Conservation (phyloP, 352 stramenopile species). For the Phytophthora pisi region DNA sequence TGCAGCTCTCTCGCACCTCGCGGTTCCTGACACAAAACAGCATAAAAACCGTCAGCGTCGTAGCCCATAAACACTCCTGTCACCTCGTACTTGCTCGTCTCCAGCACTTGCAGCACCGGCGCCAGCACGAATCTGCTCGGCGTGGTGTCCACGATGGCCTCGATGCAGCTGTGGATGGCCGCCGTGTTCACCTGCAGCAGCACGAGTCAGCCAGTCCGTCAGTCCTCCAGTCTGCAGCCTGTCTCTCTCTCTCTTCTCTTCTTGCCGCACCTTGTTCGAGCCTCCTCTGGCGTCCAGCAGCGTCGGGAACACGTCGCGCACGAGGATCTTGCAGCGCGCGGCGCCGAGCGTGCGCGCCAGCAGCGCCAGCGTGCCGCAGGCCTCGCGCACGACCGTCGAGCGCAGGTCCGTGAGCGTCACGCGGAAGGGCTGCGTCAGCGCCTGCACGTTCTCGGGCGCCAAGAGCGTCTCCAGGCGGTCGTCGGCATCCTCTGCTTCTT, state of each 20-base stretch:
- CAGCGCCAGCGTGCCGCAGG: constrained; percentile 53
- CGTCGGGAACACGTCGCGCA: constrained; percentile 68
- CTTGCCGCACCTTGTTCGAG: constrained; percentile 54
- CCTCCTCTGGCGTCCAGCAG: constrained; percentile 56
- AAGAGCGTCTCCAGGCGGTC: constrained; percentile 34
- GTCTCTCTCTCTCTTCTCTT: too few species aligned
- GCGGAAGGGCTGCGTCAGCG: constrained; percentile 63
- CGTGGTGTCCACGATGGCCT: constrained; percentile 46
- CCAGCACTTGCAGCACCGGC: constrained; percentile 49
- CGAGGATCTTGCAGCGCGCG: constrained; percentile 53
- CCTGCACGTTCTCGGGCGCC: constrained; percentile 54
- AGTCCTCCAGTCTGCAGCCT: too few species aligned
- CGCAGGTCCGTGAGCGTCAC: constrained; percentile 59
- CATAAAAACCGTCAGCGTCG: constrained; percentile 1
- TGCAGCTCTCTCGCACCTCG: constrained; percentile 66
- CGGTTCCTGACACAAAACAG: constrained; percentile 45
- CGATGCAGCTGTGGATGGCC: constrained; percentile 60
- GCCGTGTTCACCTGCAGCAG: constrained; percentile 44
- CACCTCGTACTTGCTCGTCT: constrained; percentile 53
- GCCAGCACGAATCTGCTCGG: constrained; percentile 58
- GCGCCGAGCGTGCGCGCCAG: constrained; percentile 44
- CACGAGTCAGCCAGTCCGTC: too few species aligned
- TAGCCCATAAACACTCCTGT: background rate
- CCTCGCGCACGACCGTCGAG: constrained; percentile 68
- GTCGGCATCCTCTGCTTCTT: background rate